Evolutionary conservation across 257 asterid species (phyloP), one percentile per base, ranked within the genome.

Genomic region (Ehretia macrophylla): DNA sequence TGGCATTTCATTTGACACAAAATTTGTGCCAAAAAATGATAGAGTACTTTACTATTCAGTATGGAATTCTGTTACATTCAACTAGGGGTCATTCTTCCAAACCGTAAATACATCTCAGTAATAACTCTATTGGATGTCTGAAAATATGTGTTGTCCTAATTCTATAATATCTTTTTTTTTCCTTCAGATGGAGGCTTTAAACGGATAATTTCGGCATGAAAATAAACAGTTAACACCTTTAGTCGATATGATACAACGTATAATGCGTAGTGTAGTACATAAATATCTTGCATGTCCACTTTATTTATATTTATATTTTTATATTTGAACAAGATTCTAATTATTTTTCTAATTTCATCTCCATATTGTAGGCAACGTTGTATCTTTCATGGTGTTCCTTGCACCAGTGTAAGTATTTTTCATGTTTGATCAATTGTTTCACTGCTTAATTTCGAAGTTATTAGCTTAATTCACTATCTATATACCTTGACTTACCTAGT

Each of bases 341-440:
- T 47, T 5, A 4, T 39, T 55, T 37, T 6, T 64, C 12, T 32
- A 8, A 10, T 19, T 1, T 12, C 13, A 14, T 54, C 49, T 5
- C 22, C 6, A 10, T 54, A 32, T 40, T 67, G 80, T 79, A 85
- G 95, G 95, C 23, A 85, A 85, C 57, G 40, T 85, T 23, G 23
- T 85, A 59, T 81, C 97, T 11, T 81, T 88, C 72, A 62, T 83
- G 72, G 97, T 88, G 35, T 86, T 79, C 66, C 87, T 88, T 20
- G 74, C 97, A 44, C 95, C 97, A 48, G n/a, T 80, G 97, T 88
- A 71, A 80, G 95, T 53, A 11, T 32, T 3, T 20, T 17, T 14
- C 0, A 14, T 38, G 47, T 19, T 55, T 4, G 18, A 27, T 11
- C n/a, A 8, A 50, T 46, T 37, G 8, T 5, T 48, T 21, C 22